A percentile compares a stretch with the other conserved stretches of the same genome.
These are phyloP conservation scores for Fusarium protoensiforme DNA, from an alignment of 2,329 filamentous ascomycete genomes.

Conservation along the genomic window DNA sequence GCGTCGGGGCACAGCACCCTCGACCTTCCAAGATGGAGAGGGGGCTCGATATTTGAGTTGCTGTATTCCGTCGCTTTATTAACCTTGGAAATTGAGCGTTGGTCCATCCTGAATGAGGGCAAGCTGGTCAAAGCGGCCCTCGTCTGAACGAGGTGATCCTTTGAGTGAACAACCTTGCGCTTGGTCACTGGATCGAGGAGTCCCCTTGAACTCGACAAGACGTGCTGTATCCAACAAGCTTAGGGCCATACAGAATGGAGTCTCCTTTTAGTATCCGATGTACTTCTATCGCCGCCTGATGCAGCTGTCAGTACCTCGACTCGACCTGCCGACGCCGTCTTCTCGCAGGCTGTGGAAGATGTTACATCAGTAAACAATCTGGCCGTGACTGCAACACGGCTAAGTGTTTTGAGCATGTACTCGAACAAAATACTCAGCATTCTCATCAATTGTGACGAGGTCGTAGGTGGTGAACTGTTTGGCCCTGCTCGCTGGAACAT, in stretches of 20 bases:
- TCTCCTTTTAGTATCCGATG: background rate
- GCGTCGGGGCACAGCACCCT: background rate
- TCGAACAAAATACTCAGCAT: accelerated
- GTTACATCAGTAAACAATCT: background rate
- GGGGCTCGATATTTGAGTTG: background rate
- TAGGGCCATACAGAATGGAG: background rate
- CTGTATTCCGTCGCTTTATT: background rate
- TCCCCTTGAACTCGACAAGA: background rate
- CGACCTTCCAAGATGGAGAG: background rate
- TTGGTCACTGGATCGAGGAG: background rate
- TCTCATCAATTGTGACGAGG: accelerated
- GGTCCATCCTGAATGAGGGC: background rate
- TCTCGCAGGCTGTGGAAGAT: background rate
- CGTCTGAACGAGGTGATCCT: background rate
- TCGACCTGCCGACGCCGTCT: background rate
- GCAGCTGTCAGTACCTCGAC: background rate
- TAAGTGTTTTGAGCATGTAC: background rate
- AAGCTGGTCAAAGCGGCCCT: background rate
- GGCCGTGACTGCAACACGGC: background rate
- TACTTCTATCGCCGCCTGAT: background rate
- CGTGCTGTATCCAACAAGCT: background rate
- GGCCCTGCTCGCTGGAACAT: background rate
- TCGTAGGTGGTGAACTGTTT: background rate
- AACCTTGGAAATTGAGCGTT: background rate
- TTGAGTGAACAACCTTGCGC: background rate